Conservation (phyloP, 2,329 filamentous ascomycete genomes). For the Aureobasidium vineae region DNA sequence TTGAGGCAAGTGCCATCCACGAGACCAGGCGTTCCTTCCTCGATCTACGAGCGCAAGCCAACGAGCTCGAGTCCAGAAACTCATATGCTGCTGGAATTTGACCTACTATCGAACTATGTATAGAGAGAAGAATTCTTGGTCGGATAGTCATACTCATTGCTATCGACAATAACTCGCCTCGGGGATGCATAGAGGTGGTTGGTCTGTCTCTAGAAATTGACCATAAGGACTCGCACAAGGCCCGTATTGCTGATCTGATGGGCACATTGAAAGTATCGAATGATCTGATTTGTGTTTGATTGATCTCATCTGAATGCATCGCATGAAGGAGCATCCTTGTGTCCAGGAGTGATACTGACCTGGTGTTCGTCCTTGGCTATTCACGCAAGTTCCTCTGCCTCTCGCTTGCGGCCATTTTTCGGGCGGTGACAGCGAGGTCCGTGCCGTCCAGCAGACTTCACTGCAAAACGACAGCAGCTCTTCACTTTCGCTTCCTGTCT, state of each 20-base stretch:
- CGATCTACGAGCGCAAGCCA: neutral
- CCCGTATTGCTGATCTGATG: neutral
- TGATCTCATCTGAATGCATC: neutral
- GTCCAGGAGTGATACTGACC: neutral
- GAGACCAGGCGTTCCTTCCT: neutral
- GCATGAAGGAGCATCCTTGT: neutral
- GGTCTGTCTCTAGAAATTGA: neutral
- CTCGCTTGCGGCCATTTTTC: neutral
- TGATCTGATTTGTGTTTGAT: no score
- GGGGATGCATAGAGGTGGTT: neutral
- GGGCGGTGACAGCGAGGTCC: neutral
- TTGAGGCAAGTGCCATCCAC: neutral
- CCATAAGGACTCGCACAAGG: neutral
- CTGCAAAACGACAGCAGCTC: neutral
- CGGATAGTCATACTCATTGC: neutral
- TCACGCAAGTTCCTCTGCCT: neutral
- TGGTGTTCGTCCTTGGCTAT: neutral
- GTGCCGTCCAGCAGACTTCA: neutral
- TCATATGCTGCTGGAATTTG: neutral
- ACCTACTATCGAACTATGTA: neutral
- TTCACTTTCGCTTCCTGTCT: conserved; percentile 1
- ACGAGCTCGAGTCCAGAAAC: neutral
- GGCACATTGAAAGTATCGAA: neutral
- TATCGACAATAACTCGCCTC: neutral
- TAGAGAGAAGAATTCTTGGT: neutral